Conservation (phyloP, 2,329 filamentous ascomycete genomes). For the Colletotrichum costaricense region DNA sequence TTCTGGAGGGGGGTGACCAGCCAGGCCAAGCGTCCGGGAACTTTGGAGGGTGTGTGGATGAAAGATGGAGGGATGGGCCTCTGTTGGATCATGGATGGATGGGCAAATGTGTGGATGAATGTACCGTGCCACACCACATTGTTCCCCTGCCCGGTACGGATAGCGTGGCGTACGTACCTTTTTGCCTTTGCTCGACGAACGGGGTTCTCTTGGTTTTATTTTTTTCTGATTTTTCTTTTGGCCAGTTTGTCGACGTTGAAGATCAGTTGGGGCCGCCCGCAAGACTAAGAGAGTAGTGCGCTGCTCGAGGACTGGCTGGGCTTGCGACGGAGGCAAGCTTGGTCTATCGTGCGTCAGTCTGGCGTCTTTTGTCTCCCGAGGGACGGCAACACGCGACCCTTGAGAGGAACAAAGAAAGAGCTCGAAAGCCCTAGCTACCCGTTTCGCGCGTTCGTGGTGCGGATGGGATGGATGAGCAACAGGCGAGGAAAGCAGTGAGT, state of each 20-base stretch:
- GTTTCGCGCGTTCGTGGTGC: neutral
- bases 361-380: constrained; percentile 31
- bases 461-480: constrained; percentile 6
- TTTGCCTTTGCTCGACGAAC: neutral
- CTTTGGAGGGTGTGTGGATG: constrained; percentile 16
- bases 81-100: neutral
- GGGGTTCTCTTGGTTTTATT: constrained; percentile 2
- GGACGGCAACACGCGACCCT: constrained; percentile 13
- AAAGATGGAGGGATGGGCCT: neutral
- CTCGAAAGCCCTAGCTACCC: neutral
- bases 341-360: constrained; percentile 30
- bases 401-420: constrained; percentile 24
- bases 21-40: constrained; percentile 32
- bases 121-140: constrained; percentile 17
- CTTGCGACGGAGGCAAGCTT: constrained; percentile 32
- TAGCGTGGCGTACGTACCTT: constrained; percentile 17
- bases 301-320: constrained; percentile 8
- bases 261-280: constrained; percentile 28
- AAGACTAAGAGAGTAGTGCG: constrained; percentile 20
- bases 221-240: constrained; percentile 12
- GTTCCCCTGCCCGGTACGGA: neutral
- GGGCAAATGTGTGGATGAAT: neutral
- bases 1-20: neutral
- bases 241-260: constrained; percentile 29
- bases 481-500: constrained; percentile 7